Evolutionary conservation across 139 green algal species (phyloP).

Genomic region (Coelastrella sp.): DNA sequence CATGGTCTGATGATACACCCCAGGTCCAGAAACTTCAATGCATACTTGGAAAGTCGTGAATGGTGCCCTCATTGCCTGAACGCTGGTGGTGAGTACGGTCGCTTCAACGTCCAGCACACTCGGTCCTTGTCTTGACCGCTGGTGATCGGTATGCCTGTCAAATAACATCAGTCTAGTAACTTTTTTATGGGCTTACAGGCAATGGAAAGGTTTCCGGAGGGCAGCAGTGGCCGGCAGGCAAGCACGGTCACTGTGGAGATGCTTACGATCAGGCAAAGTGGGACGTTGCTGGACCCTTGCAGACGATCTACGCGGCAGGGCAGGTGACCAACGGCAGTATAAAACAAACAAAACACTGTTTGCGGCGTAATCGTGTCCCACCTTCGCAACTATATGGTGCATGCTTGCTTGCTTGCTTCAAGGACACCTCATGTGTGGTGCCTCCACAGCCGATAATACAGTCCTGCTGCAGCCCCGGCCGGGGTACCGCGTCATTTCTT

Average conservation of each 20-base stretch:
- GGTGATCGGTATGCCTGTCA: too few species aligned
- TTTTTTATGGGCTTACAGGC: background rate
- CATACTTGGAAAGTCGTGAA: slow-evolving; percentile 4
- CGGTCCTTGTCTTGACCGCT: too few species aligned
- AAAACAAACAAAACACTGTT: too few species aligned
- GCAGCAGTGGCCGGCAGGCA: slow-evolving; percentile 20
- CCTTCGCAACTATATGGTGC: too few species aligned
- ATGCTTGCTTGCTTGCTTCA: too few species aligned
- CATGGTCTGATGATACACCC: slow-evolving; percentile 24
- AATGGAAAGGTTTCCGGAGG: background rate
- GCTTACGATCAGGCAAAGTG: slow-evolving; percentile 7
- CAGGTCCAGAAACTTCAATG: slow-evolving; percentile 24
- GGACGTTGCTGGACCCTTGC: slow-evolving; percentile 2
- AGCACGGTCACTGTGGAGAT: slow-evolving; percentile 28
- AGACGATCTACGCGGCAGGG: slow-evolving; percentile 8
- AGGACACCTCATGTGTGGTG: too few species aligned
- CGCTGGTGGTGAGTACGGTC: slow-evolving; percentile 3
- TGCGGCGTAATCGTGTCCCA: too few species aligned
- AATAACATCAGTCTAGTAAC: too few species aligned
- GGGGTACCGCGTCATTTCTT: too few species aligned
- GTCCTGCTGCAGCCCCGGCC: too few species aligned
- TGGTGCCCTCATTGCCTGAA: slow-evolving; percentile 36
- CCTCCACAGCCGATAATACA: too few species aligned
- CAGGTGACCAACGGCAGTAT: too few species aligned
- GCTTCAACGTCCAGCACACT: background rate